These are phyloP conservation scores for Coelastrella sp. DNA, from an alignment of 139 green algal species.

Conservation along the genomic window DNA sequence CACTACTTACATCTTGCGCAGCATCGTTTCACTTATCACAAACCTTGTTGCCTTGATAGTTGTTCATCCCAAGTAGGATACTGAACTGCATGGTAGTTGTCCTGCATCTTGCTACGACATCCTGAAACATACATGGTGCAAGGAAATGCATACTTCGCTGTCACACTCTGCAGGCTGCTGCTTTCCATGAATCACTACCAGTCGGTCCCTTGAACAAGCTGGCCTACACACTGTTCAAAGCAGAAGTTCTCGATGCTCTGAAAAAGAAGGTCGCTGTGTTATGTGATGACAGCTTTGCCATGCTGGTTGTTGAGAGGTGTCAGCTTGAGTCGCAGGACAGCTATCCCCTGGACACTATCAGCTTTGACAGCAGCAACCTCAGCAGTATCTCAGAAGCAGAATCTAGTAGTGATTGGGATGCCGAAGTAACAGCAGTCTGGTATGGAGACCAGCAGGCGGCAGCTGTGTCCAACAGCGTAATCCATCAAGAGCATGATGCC, in stretches of 20 bases:
- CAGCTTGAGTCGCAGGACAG: neutral
- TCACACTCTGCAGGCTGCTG: slow-evolving; percentile 18
- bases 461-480: neutral
- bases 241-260: slow-evolving; percentile 51
- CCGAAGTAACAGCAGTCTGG: slow-evolving; percentile 29
- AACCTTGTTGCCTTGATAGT: too few relatives aligned
- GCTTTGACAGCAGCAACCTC: neutral
- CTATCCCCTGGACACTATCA: neutral
- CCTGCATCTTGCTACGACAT: too few relatives aligned
- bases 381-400: too few relatives aligned
- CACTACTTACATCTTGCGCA: too few relatives aligned
- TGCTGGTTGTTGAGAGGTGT: slow-evolving; percentile 49
- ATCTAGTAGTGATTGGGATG: neutral
- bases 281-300: slow-evolving; percentile 37
- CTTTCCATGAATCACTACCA: slow-evolving; percentile 34
- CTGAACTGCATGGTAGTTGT: too few relatives aligned
- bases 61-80: too few relatives aligned
- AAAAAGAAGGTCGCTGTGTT: slow-evolving; percentile 28
- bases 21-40: too few relatives aligned
- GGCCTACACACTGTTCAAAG: slow-evolving; percentile 52
- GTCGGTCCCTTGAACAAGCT: slow-evolving; percentile 36
- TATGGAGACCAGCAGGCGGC: slow-evolving; percentile 36
- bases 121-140: too few relatives aligned
- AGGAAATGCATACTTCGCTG: too few relatives aligned
- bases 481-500: too few relatives aligned